Evolutionary conservation across 345 rosid genomes (phyloP).

Genomic region (Erucastrum elatum): DNA sequence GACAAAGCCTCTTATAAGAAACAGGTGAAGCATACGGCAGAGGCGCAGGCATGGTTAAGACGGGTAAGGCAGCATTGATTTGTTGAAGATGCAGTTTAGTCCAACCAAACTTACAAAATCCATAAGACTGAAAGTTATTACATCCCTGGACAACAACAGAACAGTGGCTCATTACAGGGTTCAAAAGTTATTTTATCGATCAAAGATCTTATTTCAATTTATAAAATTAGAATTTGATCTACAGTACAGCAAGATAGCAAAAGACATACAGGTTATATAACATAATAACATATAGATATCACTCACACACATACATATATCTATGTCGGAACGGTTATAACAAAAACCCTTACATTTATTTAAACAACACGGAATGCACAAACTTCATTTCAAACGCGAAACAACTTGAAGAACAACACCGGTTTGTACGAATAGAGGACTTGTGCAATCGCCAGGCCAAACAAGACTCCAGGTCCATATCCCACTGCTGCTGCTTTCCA

Average conservation of each 20-base stretch:
- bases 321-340: not conserved
- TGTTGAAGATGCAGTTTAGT: too few relatives aligned
- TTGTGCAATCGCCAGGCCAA: not conserved
- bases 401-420: not conserved
- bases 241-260: not conserved
- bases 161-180: too few relatives aligned
- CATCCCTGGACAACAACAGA: too few relatives aligned
- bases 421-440: not conserved
- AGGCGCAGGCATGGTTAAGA: too few relatives aligned
- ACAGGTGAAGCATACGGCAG: too few relatives aligned
- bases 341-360: not conserved
- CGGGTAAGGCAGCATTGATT: too few relatives aligned
- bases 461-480: too few relatives aligned
- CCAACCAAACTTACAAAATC: too few relatives aligned
- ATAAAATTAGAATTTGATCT: too few relatives aligned
- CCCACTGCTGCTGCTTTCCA: not conserved
- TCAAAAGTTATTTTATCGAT: too few relatives aligned
- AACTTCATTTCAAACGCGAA: not conserved
- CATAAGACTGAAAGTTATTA: too few relatives aligned
- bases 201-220: not conserved
- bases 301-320: not conserved
- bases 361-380: not conserved
- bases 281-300: not conserved
- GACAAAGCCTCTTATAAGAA: constrained; percentile 2
- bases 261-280: not conserved